Percentiles rank a stretch among this genome's conserved stretches.
Conservation (phyloP, 805 yeast genomes). For the Teunomyces atbi region DNA sequence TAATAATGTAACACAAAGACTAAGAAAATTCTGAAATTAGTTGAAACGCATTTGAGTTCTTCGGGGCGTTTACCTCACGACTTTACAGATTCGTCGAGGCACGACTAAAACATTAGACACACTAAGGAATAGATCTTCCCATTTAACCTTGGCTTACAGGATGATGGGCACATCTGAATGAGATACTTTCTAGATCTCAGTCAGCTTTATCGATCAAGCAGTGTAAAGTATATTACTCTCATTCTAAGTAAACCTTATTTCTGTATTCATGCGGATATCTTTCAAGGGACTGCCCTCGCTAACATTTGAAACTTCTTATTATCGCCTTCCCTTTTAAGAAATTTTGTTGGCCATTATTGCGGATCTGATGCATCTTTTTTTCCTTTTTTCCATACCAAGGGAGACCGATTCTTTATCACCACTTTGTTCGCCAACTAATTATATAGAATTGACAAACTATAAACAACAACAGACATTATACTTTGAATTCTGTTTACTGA, state of each 20-base stretch:
- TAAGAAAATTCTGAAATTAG: background rate
- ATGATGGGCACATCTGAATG: background rate
- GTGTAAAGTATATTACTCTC: background rate
- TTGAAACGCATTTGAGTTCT: background rate
- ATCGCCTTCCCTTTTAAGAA: slow-evolving; percentile 1
- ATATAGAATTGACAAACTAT: slow-evolving; percentile 1
- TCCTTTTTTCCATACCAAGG: slow-evolving; percentile 2
- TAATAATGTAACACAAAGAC: background rate
- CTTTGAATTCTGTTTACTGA: background rate
- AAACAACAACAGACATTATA: background rate
- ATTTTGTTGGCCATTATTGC: slow-evolving; percentile 3
- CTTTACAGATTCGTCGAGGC: background rate
- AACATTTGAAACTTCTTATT: background rate
- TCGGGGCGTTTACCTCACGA: background rate
- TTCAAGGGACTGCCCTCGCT: background rate
- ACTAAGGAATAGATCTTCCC: background rate
- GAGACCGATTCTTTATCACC: slow-evolving; percentile 2
- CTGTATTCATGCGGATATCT: background rate
- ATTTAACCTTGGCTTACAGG: background rate
- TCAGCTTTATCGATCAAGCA: background rate
- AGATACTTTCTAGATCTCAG: background rate
- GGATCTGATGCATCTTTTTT: slow-evolving; percentile 3
- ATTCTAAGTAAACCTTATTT: background rate
- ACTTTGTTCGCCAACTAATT: slow-evolving; percentile 1
- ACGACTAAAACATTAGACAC: background rate